phyloP scores from a whole-genome alignment of 148 eudicot genomes.

The Persicaria tinctoria region DNA sequence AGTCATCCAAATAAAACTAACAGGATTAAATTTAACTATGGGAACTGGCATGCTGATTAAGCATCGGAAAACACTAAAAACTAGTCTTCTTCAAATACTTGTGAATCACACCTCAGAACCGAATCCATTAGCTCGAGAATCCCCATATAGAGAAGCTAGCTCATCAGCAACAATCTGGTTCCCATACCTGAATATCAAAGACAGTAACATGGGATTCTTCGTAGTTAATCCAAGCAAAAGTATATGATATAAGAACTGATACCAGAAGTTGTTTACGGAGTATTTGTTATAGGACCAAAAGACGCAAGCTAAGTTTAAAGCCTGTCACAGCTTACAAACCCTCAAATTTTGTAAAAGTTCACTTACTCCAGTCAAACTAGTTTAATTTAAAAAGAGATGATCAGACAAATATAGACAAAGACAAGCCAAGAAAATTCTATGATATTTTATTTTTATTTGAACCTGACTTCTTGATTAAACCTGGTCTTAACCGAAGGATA shows the following conservation, averaged over 20 bases:
- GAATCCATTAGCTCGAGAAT: conserved; percentile 80
- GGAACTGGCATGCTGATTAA: neutral
- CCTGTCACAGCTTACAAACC: neutral
- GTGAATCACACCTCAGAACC: conserved; percentile 76
- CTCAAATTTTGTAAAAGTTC: neutral
- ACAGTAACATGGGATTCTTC: neutral
- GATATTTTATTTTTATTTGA: neutral
- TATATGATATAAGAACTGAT: neutral
- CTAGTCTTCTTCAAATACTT: neutral
- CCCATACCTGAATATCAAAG: conserved; percentile 54
- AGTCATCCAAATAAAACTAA: too few relatives aligned
- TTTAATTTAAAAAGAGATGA: neutral
- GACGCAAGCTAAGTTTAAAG: neutral
- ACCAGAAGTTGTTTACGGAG: neutral
- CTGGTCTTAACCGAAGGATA: neutral
- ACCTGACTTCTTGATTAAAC: neutral
- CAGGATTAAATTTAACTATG: neutral
- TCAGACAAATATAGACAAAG: neutral
- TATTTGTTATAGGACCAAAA: neutral
- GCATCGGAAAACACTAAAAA: neutral
- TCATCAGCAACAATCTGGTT: conserved; percentile 77
- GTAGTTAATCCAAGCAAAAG: neutral
- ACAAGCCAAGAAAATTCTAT: neutral
- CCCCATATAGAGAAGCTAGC: conserved; percentile 61
- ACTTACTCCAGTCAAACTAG: neutral